phyloP scores from a whole-genome alignment of 306 rosid species.

The Fagus crenata region DNA sequence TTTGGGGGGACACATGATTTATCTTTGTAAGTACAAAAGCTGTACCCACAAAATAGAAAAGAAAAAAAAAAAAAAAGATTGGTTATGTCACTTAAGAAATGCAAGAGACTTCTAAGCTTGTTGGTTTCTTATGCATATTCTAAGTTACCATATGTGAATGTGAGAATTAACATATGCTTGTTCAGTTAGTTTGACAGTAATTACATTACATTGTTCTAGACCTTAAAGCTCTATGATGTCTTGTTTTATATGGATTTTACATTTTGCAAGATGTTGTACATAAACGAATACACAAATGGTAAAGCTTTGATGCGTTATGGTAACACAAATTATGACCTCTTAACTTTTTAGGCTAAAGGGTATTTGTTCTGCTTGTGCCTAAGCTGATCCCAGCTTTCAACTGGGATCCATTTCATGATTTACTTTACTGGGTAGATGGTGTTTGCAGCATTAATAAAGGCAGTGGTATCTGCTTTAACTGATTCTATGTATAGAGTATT shows the following conservation, averaged over 20 bases:
- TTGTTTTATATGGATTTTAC: background rate
- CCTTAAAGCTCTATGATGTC: background rate
- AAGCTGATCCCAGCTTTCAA: too few species aligned
- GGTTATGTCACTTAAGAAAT: conserved; percentile 8
- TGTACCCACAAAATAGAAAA: background rate
- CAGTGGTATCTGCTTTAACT: too few species aligned
- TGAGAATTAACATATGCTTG: background rate
- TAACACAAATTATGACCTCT: too few species aligned
- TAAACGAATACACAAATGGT: background rate
- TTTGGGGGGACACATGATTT: conserved; percentile 12
- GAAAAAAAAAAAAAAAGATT: background rate
- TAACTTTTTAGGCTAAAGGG: too few species aligned
- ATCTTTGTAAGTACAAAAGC: conserved; percentile 28
- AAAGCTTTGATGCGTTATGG: too few species aligned
- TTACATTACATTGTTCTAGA: background rate
- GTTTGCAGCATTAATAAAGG: too few species aligned
- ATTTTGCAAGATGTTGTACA: background rate
- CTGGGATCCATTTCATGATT: too few species aligned
- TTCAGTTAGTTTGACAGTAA: background rate
- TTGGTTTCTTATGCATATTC: background rate
- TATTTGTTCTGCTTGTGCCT: too few species aligned
- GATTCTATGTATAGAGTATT: too few species aligned
- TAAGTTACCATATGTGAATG: background rate
- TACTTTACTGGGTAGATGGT: too few species aligned
- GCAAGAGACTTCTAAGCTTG: background rate